phyloP scores from a whole-genome alignment of 768 basidiomycete species.

The Trametes cingulata region DNA sequence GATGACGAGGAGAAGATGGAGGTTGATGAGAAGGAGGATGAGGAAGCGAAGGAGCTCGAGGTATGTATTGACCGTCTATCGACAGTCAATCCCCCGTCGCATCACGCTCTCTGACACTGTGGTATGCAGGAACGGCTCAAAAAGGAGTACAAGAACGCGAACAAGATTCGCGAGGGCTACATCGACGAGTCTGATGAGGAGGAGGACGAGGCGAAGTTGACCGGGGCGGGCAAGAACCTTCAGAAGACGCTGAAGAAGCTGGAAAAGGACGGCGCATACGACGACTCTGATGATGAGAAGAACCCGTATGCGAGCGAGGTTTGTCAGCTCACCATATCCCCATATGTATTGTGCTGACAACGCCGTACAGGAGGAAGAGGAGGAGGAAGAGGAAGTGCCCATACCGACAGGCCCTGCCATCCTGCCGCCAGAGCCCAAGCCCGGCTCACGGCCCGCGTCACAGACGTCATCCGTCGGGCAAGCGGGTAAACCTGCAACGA shows the following conservation, averaged over 20 bases:
- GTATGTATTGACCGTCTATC: constrained; percentile 39
- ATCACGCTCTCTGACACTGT: background rate
- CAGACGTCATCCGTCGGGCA: constrained; percentile 30
- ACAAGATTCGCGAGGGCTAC: constrained; percentile 68
- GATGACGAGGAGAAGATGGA: constrained; percentile 82
- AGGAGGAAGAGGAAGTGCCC: constrained; percentile 68
- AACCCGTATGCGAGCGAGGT: constrained; percentile 84
- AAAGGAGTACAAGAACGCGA: constrained; percentile 77
- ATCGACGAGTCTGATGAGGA: constrained; percentile 77
- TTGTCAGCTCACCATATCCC: constrained; percentile 30
- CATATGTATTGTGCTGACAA: constrained; percentile 9
- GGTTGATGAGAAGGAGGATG: constrained; percentile 72
- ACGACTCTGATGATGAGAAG: constrained; percentile 73
- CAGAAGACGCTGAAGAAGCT: constrained; percentile 84
- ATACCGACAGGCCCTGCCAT: constrained; percentile 46
- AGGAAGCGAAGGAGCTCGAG: constrained; percentile 83
- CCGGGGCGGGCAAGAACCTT: constrained; percentile 75
- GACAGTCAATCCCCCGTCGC: background rate
- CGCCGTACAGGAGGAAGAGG: constrained; percentile 58
- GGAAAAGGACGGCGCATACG: constrained; percentile 82
- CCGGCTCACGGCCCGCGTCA: constrained; percentile 47
- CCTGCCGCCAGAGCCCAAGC: constrained; percentile 48
- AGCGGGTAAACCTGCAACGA: constrained; percentile 36
- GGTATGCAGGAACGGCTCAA: constrained; percentile 74
- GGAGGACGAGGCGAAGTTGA: constrained; percentile 58